A percentile compares a stretch with the other conserved stretches of the same genome.
These are phyloP conservation scores for Botryotinia narcissicola DNA, from an alignment of 2,329 filamentous ascomycete genomes.

Conservation along the genomic window DNA sequence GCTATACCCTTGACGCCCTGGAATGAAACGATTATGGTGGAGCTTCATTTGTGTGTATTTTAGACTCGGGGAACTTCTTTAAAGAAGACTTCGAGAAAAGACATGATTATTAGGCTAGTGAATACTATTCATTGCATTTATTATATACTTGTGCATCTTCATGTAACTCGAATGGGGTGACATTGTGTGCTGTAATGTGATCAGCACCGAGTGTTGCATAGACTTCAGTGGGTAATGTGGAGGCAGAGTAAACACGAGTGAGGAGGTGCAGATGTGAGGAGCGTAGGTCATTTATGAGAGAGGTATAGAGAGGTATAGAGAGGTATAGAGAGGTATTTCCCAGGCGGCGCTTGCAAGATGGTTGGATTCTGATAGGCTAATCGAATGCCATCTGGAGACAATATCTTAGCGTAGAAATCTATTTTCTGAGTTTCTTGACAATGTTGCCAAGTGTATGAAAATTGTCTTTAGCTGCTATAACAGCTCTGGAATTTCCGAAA, in stretches of 20 bases:
- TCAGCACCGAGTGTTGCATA: neutral
- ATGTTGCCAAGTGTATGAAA: neutral
- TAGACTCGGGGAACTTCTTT: neutral
- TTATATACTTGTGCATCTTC: neutral
- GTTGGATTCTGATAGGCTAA: neutral
- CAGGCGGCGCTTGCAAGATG: neutral
- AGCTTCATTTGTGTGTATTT: constrained; percentile 10
- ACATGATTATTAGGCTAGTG: constrained; percentile 13
- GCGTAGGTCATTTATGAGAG: neutral
- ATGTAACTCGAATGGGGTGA: neutral
- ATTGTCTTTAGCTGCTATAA: neutral
- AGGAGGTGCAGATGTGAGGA: neutral
- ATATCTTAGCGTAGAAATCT: neutral
- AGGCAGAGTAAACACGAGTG: neutral
- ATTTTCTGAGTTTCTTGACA: neutral
- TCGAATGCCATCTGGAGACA: neutral
- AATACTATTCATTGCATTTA: constrained; percentile 12
- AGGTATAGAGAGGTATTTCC: neutral
- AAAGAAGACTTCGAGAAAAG: neutral
- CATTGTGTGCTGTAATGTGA: neutral
- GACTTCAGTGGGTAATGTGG: neutral
- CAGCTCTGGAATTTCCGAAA: neutral
- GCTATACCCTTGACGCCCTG: constrained; percentile 9
- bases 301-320: neutral
- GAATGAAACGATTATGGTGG: constrained; percentile 12